These are phyloP conservation scores for Vaccinium vitisidaea DNA, from an alignment of 148 eudicot species.

Conservation along the genomic window DNA sequence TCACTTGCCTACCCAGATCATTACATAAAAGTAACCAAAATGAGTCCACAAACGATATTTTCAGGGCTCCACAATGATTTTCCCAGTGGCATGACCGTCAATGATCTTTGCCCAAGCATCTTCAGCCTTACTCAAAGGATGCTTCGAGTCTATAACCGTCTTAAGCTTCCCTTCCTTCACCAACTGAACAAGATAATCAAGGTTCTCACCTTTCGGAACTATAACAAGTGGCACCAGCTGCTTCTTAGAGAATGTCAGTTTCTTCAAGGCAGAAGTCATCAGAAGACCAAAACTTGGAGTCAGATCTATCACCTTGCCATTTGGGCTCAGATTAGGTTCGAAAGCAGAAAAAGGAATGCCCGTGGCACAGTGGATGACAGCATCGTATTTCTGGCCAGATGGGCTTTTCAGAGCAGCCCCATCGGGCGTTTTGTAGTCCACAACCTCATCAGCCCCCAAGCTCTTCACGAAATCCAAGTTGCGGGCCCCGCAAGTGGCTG, in stretches of 20 bases:
- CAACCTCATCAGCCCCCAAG: constrained; percentile 76
- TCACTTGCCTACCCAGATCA: too few species aligned
- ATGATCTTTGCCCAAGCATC: constrained; percentile 78
- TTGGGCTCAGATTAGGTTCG: constrained; percentile 48
- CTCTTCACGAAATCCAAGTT: constrained; percentile 63
- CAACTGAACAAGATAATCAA: constrained; percentile 58
- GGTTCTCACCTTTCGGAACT: constrained; percentile 43
- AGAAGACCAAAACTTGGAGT: constrained; percentile 44
- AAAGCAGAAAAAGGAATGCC: constrained; percentile 68
- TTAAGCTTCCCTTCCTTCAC: constrained; percentile 69
- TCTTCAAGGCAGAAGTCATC: constrained; percentile 54
- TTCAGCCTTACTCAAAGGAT: constrained; percentile 60
- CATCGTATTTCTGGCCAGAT: constrained; percentile 69
- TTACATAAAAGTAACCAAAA: neutral
- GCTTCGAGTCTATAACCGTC: constrained; percentile 62
- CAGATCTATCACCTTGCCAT: constrained; percentile 63
- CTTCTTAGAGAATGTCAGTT: constrained; percentile 59
- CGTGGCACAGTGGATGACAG: constrained; percentile 54
- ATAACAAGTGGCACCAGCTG: constrained; percentile 48
- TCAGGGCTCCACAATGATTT: constrained; percentile 60
- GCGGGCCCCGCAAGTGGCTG: constrained; percentile 78
- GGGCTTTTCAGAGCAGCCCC: constrained; percentile 73
- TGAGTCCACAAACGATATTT: neutral
- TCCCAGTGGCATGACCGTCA: constrained; percentile 80
- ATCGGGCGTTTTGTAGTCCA: constrained; percentile 77